A percentile compares a stretch with the other conserved stretches of the same genome.
These are phyloP conservation scores for Prinsepia uniflora DNA, from an alignment of 306 rosid species.

Conservation along the genomic window DNA sequence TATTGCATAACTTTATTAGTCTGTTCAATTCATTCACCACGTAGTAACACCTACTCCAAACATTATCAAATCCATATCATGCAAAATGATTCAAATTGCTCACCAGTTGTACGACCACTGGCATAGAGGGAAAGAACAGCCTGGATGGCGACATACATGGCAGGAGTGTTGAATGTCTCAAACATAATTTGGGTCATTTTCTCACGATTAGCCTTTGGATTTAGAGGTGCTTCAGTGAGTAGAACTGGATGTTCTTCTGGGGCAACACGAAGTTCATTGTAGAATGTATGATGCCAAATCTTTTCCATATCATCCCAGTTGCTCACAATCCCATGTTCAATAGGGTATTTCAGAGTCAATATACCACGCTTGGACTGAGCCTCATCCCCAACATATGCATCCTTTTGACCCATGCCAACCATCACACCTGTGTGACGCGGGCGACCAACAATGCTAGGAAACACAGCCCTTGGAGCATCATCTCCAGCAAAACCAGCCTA, in stretches of 20 bases:
- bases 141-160: slow-evolving; percentile 90
- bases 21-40: background rate
- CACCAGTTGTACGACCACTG: slow-evolving; percentile 92
- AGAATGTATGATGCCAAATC: slow-evolving; percentile 90
- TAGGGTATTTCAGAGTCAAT: slow-evolving; percentile 76
- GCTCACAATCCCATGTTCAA: slow-evolving; percentile 87
- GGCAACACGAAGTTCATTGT: slow-evolving; percentile 82
- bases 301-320: slow-evolving; percentile 98
- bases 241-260: slow-evolving; percentile 90
- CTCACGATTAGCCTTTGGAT: slow-evolving; percentile 91
- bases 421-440: slow-evolving; percentile 93
- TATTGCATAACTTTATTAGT: background rate
- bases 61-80: background rate
- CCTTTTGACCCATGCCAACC: slow-evolving; percentile 97
- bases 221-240: slow-evolving; percentile 90
- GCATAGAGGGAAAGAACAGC: slow-evolving; percentile 87
- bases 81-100: slow-evolving; percentile 24
- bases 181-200: slow-evolving; percentile 93
- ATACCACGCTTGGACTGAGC: slow-evolving; percentile 91
- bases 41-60: background rate
- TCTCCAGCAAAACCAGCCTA: slow-evolving; percentile 98
- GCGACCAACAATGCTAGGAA: slow-evolving; percentile 88
- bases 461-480: slow-evolving; percentile 94
- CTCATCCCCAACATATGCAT: slow-evolving; percentile 90
- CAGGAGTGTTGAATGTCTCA: slow-evolving; percentile 86